These are phyloP conservation scores for Rugiboletus extremiorientalis DNA, from an alignment of 1,284 basidiomycete species.

Conservation along the genomic window DNA sequence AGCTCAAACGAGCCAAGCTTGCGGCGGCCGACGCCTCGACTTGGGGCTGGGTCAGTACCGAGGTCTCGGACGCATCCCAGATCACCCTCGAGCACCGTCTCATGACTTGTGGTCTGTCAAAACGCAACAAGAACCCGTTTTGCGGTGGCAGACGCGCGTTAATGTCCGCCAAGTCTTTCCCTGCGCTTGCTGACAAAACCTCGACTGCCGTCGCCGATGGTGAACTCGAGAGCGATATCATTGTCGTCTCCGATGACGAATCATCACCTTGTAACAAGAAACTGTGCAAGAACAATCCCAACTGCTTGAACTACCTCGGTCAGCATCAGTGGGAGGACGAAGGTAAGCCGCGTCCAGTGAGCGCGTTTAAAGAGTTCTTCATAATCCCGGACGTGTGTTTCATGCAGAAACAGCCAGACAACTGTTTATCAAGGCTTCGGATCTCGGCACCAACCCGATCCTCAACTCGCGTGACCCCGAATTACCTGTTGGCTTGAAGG, in stretches of 20 bases:
- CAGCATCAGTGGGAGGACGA: slow-evolving; percentile 75
- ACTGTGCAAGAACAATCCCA: slow-evolving; percentile 70
- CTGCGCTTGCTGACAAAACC: background rate
- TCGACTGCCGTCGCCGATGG: slow-evolving; percentile 28
- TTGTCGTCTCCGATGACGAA: slow-evolving; percentile 70
- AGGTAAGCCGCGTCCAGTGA: slow-evolving; percentile 39
- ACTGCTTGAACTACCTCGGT: slow-evolving; percentile 84
- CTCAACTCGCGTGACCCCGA: slow-evolving; percentile 49
- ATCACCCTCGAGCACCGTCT: slow-evolving; percentile 67
- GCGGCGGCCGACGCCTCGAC: slow-evolving; percentile 46
- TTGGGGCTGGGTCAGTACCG: slow-evolving; percentile 80
- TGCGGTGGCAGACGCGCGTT: slow-evolving; percentile 55
- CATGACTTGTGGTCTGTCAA: slow-evolving; percentile 65
- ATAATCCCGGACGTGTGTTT: slow-evolving; percentile 14
- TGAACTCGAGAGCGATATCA: slow-evolving; percentile 58
- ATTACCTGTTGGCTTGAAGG: slow-evolving; percentile 79
- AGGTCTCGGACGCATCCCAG: slow-evolving; percentile 50
- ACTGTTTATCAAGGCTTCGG: slow-evolving; percentile 52
- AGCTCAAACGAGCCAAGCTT: slow-evolving; percentile 56
- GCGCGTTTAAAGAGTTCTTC: slow-evolving; percentile 15
- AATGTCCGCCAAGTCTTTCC: slow-evolving; percentile 17
- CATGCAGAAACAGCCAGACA: slow-evolving; percentile 50
- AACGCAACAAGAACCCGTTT: slow-evolving; percentile 45
- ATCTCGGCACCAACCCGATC: slow-evolving; percentile 55
- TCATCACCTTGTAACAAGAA: slow-evolving; percentile 57